phyloP scores from a whole-genome alignment of 1,139 yeast genomes.

The Pichia norvegensis region DNA sequence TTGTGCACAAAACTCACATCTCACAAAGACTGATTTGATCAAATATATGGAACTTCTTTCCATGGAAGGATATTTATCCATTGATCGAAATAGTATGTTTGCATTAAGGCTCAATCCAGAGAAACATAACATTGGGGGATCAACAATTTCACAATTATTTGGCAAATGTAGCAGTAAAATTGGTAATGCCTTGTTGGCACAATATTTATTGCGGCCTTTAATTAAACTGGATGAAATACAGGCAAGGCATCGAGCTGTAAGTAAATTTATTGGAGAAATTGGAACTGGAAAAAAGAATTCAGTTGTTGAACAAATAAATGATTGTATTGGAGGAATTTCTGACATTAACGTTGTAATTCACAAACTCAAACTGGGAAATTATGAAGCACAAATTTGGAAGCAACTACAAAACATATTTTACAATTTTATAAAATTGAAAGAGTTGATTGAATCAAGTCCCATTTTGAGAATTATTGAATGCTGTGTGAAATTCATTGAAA shows the following conservation, averaged over 20 bases:
- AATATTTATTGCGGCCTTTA: constrained; percentile 33
- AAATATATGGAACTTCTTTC: constrained; percentile 4
- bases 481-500: constrained; percentile 3
- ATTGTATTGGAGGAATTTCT: constrained; percentile 24
- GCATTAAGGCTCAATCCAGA: constrained; percentile 22
- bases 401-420: constrained; percentile 22
- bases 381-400: constrained; percentile 26
- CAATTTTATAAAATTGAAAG: constrained; percentile 14
- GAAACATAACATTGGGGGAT: constrained; percentile 22
- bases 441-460: constrained; percentile 4
- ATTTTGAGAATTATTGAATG: constrained; percentile 1
- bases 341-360: constrained; percentile 25
- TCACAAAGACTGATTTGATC: constrained; percentile 7
- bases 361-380: constrained; percentile 27
- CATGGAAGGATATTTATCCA: constrained; percentile 23
- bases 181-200: constrained; percentile 28
- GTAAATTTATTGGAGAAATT: constrained; percentile 19
- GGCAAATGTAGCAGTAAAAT: constrained; percentile 27
- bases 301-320: constrained; percentile 8
- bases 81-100: constrained; percentile 32
- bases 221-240: constrained; percentile 23
- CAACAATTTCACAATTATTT: constrained; percentile 25
- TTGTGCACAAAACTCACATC: background rate
- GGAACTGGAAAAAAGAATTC: constrained; percentile 17
- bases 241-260: constrained; percentile 28